Conservation (phyloP, 2,329 filamentous ascomycete species). For the Aquanectria penicillioides region DNA sequence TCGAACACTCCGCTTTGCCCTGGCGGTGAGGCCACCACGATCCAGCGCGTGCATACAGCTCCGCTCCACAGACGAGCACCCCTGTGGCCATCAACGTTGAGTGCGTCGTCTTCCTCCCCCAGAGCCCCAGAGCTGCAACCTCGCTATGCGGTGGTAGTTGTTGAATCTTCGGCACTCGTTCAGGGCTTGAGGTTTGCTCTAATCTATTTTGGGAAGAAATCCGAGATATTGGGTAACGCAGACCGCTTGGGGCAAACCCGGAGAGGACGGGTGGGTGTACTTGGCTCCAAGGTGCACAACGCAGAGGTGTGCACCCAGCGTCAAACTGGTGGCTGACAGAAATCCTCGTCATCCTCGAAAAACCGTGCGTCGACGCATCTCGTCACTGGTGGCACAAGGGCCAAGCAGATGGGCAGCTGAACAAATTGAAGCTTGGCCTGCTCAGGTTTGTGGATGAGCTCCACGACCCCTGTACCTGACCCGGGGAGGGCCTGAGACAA, state of each 20-base stretch:
- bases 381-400: background rate
- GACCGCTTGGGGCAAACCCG: background rate
- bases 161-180: constrained; percentile 4
- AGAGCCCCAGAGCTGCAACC: background rate
- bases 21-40: constrained; percentile 26
- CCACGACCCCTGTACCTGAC: constrained; percentile 6
- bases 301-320: too few species aligned
- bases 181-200: background rate
- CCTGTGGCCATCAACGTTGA: constrained; percentile 2
- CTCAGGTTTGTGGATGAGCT: background rate
- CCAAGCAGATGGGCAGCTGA: constrained; percentile 15
- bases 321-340: too few species aligned
- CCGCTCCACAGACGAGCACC: constrained; percentile 20
- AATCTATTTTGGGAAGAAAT: constrained; percentile 14
- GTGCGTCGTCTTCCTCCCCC: too few species aligned
- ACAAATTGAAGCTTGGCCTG: constrained; percentile 16
- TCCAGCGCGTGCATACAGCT: constrained; percentile 19
- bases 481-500: constrained; percentile 3
- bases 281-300: background rate
- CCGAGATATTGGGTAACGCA: constrained; percentile 7
- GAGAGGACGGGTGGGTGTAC: background rate
- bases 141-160: background rate
- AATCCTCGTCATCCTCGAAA: background rate
- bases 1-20: constrained; percentile 16
- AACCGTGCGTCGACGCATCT: background rate